Percentiles rank a stretch among this genome's conserved stretches.
These are phyloP conservation scores for Kwoniella shivajii DNA, from an alignment of 1,284 basidiomycete genomes.

Conservation along the genomic window DNA sequence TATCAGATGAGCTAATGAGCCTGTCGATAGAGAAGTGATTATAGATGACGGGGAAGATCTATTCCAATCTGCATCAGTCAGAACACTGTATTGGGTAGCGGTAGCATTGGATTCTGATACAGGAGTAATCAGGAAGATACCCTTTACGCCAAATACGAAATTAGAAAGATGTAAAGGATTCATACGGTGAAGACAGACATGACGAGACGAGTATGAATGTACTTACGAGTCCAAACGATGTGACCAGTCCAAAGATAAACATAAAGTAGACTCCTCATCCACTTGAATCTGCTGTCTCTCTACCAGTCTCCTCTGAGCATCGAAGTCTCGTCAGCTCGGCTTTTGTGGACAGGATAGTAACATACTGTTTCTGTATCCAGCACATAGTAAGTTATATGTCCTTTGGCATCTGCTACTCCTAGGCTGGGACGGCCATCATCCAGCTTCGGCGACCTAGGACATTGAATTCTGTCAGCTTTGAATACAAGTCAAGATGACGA, in stretches of 20 bases:
- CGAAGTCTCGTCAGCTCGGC: not conserved
- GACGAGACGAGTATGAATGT: not conserved
- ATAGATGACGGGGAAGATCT: constrained; percentile 58
- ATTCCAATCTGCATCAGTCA: not conserved
- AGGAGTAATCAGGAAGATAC: too few relatives aligned
- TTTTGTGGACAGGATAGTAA: constrained; percentile 34
- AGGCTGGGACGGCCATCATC: constrained; percentile 56
- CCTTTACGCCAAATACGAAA: too few relatives aligned
- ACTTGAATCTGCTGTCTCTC: constrained; percentile 61
- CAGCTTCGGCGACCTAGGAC: constrained; percentile 37
- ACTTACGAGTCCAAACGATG: constrained; percentile 57
- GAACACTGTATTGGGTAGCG: not conserved
- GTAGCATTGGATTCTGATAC: not conserved
- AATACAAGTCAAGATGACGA: too few relatives aligned
- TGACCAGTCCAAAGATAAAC: constrained; percentile 87
- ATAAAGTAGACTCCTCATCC: constrained; percentile 65
- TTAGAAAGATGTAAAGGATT: not conserved
- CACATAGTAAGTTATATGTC: constrained; percentile 66
- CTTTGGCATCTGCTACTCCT: constrained; percentile 80
- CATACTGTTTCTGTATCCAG: constrained; percentile 57
- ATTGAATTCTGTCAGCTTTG: too few relatives aligned
- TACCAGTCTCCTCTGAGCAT: constrained; percentile 58
- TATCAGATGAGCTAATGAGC: constrained; percentile 67
- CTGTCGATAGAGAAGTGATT: constrained; percentile 77
- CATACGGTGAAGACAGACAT: not conserved